Evolutionary conservation across 2,329 filamentous ascomycete genomes (phyloP), one percentile per base, ranked within the genome.

Genomic region (Beauveria sp.): DNA sequence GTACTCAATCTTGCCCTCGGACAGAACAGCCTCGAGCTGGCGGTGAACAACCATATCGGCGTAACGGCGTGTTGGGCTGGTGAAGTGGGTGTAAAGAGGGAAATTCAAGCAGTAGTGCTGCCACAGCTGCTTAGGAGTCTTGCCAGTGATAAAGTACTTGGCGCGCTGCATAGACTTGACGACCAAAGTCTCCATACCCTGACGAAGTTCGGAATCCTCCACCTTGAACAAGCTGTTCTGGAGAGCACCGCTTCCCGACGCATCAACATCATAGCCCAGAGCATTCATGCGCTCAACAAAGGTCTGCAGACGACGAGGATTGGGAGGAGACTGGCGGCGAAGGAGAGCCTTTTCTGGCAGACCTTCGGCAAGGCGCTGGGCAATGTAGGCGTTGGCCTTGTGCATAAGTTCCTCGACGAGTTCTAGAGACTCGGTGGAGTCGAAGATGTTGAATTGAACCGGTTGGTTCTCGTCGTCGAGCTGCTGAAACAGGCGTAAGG

Each of bases 391-490:
- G 73, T 99, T 98, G 62, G 91, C 90, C 79, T 96, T 96, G 81
- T 96, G 90, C 77, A 91, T 88, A 58, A 99, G 81, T 78, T 99
- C 95, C 74, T 99, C 95, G 50, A 97, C 91, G 65, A 98, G 85
- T 77, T 98, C 93, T 65, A 96, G 91, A 3, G 93, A 91, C 10
- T 88, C 81, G 14, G 91, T 91, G 34, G 91, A 93, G 73, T 97
- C 88, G 70, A 98, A 99, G 66, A 99, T 90, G 77, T 98, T 99
- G 73, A 91, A 86, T 77, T 96, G 92, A 46, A 98, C 93, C 2
- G 93, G 95, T 58, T 97, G 91, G 74, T 98, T 98, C 80, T 99
- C 95, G 68, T 99, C 95, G 68, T 99, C 95, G 46, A 98, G 83
- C 76, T 96, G 93, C 75, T 96, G 92, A 64, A 98, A 80, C 52